Evolutionary conservation across 768 basidiomycete genomes (phyloP), one percentile per base, ranked within the genome.

Genomic region (Mycena olivaceomarginata): DNA sequence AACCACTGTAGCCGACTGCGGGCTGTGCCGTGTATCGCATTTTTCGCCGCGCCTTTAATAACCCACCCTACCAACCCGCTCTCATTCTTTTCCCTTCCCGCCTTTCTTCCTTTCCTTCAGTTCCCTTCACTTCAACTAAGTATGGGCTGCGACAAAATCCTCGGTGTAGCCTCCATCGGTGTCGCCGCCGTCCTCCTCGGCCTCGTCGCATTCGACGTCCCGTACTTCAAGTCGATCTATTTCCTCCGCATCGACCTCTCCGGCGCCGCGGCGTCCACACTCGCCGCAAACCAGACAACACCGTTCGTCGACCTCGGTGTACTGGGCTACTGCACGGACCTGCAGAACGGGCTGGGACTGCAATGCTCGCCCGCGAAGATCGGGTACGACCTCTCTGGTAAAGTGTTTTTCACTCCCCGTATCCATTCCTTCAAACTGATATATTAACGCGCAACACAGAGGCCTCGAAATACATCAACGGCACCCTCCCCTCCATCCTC

Each of bases 161-260:
- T 93, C 48, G 94, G 93, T 25, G 92, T 93, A 74, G 63, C 94
- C 25, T 85, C 93, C 71, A 92, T 91, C 37, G 86, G 94, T 53
- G 80, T 83, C 6, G 92, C 94, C 0, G 88, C 93, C 15, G 81
- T 89, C 79, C 85, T 94, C 70, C 90, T 95, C 69, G 91, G 90
- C 20, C 79, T 94, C 48, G 94, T 94, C 67, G 90, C 92, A 48
- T 94, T 95, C 85, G 92, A 90, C 60, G 92, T 93, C 4, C 94
- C 94, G 0, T 86, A 90, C 80, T 85, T 95, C 85, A 95, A 94
- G 82, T 89, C 90, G 11, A 81, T 95, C 59, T 93, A 89, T 85
- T 94, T 95, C 83, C 90, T 95, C 81, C 88, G 91, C 6, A 79
- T 79, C 46, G 80, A 93, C 91, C 1, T 88, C 85, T 11, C 84